phyloP scores from a whole-genome alignment of 2,329 filamentous ascomycete genomes.

The Lecanicillium sp. region DNA sequence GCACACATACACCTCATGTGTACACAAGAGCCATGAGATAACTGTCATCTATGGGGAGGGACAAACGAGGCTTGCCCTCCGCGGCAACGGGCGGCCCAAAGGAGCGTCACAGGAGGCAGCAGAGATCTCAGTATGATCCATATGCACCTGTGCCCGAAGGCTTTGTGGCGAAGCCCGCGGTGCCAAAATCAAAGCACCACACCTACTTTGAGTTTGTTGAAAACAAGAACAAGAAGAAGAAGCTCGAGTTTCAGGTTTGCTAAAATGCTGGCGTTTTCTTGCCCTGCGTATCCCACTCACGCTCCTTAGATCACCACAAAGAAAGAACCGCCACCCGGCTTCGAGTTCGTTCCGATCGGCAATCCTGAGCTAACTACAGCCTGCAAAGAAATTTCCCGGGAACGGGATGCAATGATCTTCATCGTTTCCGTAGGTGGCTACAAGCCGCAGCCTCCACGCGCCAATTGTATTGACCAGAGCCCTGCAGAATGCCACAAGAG shows the following conservation, averaged over 20 bases:
- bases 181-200: constrained; percentile 47
- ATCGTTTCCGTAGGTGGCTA: constrained; percentile 42
- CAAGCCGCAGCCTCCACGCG: constrained; percentile 6
- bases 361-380: constrained; percentile 51
- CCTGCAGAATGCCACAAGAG: constrained; percentile 21
- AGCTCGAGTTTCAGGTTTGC: constrained; percentile 51
- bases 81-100: constrained; percentile 24
- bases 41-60: constrained; percentile 26
- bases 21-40: constrained; percentile 5
- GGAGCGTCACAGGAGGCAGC: constrained; percentile 25
- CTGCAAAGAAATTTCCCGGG: constrained; percentile 59
- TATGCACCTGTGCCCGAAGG: constrained; percentile 24
- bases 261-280: constrained; percentile 3
- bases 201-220: constrained; percentile 58
- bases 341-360: constrained; percentile 55
- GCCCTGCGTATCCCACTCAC: constrained; percentile 8
- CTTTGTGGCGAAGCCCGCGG: constrained; percentile 29
- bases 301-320: constrained; percentile 42
- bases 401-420: constrained; percentile 55
- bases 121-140: constrained; percentile 24
- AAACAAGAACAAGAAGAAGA: constrained; percentile 57
- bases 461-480: constrained; percentile 8
- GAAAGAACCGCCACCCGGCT: constrained; percentile 48
- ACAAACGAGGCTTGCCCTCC: constrained; percentile 24
- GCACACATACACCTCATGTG: no score